phyloP scores from a whole-genome alignment of 1,284 basidiomycete species.

The Coniferiporia sulphurascens region DNA sequence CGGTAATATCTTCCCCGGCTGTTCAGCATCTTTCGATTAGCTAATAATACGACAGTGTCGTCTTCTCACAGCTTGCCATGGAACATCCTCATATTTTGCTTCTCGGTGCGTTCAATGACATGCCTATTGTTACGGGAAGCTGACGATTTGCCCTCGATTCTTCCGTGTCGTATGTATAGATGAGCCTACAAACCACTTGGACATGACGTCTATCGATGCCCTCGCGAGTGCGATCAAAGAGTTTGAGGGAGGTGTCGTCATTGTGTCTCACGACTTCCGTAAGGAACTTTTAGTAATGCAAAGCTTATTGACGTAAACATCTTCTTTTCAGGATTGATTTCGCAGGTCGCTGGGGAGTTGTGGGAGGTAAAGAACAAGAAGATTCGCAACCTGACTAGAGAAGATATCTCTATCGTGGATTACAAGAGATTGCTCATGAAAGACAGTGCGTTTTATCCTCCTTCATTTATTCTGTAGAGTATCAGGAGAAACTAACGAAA shows the following conservation, averaged over 20 bases:
- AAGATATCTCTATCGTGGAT: conserved; percentile 84
- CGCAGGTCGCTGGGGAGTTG: conserved; percentile 93
- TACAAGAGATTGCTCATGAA: conserved; percentile 82
- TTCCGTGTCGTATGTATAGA: conserved; percentile 35
- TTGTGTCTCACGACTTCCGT: conserved; percentile 98
- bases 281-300: conserved; percentile 28
- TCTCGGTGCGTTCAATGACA: conserved; percentile 47
- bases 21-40: not conserved
- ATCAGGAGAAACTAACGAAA: conserved; percentile 12
- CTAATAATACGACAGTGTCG: conserved; percentile 50
- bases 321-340: conserved; percentile 66
- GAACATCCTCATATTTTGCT: conserved; percentile 90
- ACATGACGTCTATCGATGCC: conserved; percentile 95
- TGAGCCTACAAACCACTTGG: conserved; percentile 91
- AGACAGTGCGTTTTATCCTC: conserved; percentile 46
- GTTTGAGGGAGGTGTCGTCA: conserved; percentile 96
- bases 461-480: conserved; percentile 1
- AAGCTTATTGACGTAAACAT: conserved; percentile 5
- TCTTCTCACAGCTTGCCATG: conserved; percentile 91
- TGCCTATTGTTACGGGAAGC: not conserved
- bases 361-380: conserved; percentile 98
- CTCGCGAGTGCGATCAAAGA: conserved; percentile 93
- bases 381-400: conserved; percentile 88
- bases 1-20: conserved; percentile 42
- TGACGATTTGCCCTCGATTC: conserved; percentile 7